These are phyloP conservation scores for Sphaerulina vaccinii DNA, from an alignment of 2,329 filamentous ascomycete species.

Conservation along the genomic window DNA sequence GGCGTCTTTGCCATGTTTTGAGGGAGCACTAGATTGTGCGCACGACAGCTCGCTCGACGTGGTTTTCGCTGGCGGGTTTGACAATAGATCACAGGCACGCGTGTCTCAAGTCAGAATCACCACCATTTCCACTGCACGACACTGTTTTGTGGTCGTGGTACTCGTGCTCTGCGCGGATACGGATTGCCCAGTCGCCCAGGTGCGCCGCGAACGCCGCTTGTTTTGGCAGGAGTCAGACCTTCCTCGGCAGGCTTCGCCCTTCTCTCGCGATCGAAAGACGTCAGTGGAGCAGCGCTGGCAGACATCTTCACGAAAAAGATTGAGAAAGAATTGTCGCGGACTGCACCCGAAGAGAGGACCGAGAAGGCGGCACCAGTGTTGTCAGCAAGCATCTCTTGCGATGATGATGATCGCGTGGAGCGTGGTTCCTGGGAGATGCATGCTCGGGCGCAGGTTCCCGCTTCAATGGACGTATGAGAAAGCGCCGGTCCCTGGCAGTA, in stretches of 20 bases:
- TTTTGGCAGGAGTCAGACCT: neutral
- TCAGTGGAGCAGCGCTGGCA: neutral
- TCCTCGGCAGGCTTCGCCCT: neutral
- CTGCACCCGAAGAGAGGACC: neutral
- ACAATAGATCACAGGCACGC: neutral
- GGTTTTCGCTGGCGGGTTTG: neutral
- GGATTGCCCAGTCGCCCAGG: neutral
- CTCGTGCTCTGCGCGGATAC: neutral
- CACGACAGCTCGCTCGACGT: neutral
- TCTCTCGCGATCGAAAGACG: neutral
- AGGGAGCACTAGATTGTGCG: neutral
- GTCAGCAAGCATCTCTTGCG: slow-evolving; percentile 2
- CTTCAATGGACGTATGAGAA: neutral
- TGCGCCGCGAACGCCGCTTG: slow-evolving; percentile 1
- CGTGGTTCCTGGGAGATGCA: slow-evolving; percentile 7
- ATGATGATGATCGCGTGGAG: neutral
- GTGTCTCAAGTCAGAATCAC: slow-evolving; percentile 5
- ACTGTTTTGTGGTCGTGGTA: neutral
- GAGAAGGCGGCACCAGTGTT: slow-evolving; percentile 3
- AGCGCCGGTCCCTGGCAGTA: neutral
- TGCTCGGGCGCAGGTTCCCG: neutral
- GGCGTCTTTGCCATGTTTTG: neutral
- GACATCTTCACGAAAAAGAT: neutral
- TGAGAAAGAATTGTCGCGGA: neutral
- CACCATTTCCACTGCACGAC: neutral